Evolutionary conservation across 192 early-diverging fungal species (phyloP).

Genomic region (Backusella macrospora): DNA sequence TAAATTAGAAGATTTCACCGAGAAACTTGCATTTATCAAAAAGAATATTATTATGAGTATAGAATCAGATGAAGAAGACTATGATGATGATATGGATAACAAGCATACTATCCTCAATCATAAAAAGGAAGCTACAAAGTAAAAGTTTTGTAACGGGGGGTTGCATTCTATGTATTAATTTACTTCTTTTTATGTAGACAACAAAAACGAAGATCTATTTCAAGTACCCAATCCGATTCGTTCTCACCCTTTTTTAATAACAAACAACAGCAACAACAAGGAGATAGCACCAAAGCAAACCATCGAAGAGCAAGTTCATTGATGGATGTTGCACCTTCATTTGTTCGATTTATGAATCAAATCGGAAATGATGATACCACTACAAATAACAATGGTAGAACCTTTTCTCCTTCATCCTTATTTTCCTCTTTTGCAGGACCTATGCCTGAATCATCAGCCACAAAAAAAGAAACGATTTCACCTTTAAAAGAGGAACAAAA

Average conservation of each 20-base stretch:
- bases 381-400: neutral
- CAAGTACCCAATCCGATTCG: neutral
- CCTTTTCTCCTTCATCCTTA: constrained; percentile 29
- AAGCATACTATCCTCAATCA: neutral
- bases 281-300: neutral
- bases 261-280: neutral
- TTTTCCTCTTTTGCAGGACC: constrained; percentile 36
- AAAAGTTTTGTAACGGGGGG: neutral
- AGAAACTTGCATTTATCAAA: constrained; percentile 40
- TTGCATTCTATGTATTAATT: neutral
- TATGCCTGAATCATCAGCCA: neutral
- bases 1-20: constrained; percentile 42
- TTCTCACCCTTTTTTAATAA: constrained; percentile 3
- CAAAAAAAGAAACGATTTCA: constrained; percentile 1
- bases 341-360: constrained; percentile 31
- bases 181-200: neutral
- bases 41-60: constrained; percentile 46
- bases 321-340: constrained; percentile 29
- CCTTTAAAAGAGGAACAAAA: neutral
- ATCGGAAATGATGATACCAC: constrained; percentile 18
- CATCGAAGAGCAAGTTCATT: constrained; percentile 28
- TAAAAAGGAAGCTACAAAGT: neutral
- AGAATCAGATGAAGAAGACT: constrained; percentile 34
- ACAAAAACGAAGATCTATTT: constrained; percentile 7
- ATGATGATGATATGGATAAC: constrained; percentile 8